Base-by-base conservation (phyloP, 257 asterid genomes). In the Primulina huaijiensis region DNA sequence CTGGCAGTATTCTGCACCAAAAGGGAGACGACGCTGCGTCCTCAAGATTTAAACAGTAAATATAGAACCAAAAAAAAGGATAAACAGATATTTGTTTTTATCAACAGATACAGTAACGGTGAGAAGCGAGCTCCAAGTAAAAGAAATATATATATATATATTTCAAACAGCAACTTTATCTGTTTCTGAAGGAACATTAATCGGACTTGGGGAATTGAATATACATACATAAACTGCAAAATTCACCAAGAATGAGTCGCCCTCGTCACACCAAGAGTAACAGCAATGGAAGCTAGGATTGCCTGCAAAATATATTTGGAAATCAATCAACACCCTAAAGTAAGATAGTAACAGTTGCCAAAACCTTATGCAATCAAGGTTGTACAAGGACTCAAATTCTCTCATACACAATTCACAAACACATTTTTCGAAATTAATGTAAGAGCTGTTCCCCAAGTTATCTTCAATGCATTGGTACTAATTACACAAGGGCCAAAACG, bases 261-360 rank as follows among this genome's bases (percentile, higher is more conserved):
- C 81, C 57, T 85, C 3, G 95, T 88, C 75, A 86, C 87, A 53
- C 98, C 96, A 62, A 92, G 83, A 70, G 88, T 87, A 70, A 92
- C 80, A 67, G 94, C 92, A 74, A 92, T 73, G 52, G 87, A 67
- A 61, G 95, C 92, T 12, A 92, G 82, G 67, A 87, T 55, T 56
- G 96, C 92, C 97, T 92, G 89, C 74, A 53, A 17, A 27, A 50
- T 50, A 50, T 20, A 60, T 63, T 60, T 19, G 70, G 2, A 20
- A 69, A 62, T 33, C 59, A 40, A 38, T 40, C 16, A 61, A 20
- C 17, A 16, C 12, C 21, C 21, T 27, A 16, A 17, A 29, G 9
- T 21, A 53, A 40, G 59, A 56, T 43, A 38, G 12, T 25, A 17
- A 37, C 4, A 9, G 50, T 75, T 19, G 23, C 10, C n/a, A 50